These are phyloP conservation scores for Apiospora rasikravindrae DNA, from an alignment of 2,329 filamentous ascomycete species.

Conservation along the genomic window DNA sequence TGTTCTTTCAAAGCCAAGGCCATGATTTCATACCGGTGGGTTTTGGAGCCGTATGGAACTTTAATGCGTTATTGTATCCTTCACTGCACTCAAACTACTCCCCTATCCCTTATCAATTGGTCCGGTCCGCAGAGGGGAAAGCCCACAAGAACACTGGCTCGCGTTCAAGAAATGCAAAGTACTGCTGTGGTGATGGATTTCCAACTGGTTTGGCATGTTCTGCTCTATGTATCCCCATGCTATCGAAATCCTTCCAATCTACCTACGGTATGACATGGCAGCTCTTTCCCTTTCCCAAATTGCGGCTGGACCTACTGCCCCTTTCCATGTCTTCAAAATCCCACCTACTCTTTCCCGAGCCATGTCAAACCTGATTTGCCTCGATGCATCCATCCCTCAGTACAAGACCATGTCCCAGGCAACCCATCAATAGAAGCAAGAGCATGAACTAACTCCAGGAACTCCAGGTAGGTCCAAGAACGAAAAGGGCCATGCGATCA, in stretches of 20 bases:
- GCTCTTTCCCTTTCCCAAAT: background rate
- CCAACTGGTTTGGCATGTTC: background rate
- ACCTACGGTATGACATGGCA: background rate
- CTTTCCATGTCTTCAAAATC: background rate
- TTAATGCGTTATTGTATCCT: background rate
- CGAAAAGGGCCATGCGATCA: background rate
- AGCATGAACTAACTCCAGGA: background rate
- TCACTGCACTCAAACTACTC: background rate
- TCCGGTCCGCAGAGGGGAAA: background rate
- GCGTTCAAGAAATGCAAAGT: background rate
- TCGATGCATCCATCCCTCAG: background rate
- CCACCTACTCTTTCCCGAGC: background rate
- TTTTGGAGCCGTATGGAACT: background rate
- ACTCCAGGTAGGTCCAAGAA: background rate
- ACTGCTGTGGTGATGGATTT: background rate
- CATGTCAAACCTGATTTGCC: background rate
- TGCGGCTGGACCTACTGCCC: background rate
- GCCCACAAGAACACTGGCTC: background rate
- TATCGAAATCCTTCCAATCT: background rate
- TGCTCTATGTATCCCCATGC: background rate
- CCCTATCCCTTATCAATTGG: background rate
- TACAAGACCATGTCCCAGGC: background rate
- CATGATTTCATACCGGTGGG: background rate
- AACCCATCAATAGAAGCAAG: background rate
- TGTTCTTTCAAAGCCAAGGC: background rate